phyloP scores from a whole-genome alignment of 495 filamentous ascomycete species.

The Talaromyces borbonicus region DNA sequence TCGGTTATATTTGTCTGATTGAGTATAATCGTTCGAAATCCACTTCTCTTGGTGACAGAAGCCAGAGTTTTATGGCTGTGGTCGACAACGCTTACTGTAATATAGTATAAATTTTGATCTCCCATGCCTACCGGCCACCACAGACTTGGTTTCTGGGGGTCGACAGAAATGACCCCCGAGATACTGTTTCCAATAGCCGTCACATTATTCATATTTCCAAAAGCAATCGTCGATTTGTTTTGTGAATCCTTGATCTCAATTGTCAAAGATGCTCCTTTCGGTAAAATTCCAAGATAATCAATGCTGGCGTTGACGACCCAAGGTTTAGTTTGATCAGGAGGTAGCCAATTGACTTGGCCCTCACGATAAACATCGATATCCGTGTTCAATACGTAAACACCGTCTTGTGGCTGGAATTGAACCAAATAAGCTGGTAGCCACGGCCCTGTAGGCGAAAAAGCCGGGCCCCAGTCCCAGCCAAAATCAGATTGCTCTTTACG shows the following conservation, averaged over 20 bases:
- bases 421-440: slow-evolving; percentile 54
- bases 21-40: slow-evolving; percentile 59
- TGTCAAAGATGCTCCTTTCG: slow-evolving; percentile 33
- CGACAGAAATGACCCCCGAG: slow-evolving; percentile 39
- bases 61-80: slow-evolving; percentile 25
- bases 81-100: slow-evolving; percentile 40
- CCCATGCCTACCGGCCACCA: slow-evolving; percentile 59
- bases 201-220: slow-evolving; percentile 32
- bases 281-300: slow-evolving; percentile 48
- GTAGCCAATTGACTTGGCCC: slow-evolving; percentile 50
- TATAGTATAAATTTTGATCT: slow-evolving; percentile 48
- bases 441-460: slow-evolving; percentile 55
- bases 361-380: slow-evolving; percentile 51
- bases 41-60: slow-evolving; percentile 45
- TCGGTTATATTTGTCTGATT: slow-evolving; percentile 52
- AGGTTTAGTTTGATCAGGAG: slow-evolving; percentile 48
- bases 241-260: slow-evolving; percentile 44
- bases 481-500: slow-evolving; percentile 64
- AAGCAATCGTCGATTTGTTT: slow-evolving; percentile 36
- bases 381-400: slow-evolving; percentile 46
- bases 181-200: slow-evolving; percentile 37
- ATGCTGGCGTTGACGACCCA: slow-evolving; percentile 66
- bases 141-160: slow-evolving; percentile 37
- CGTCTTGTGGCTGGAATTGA: slow-evolving; percentile 35
- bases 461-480: slow-evolving; percentile 65